Evolutionary conservation across 2,329 filamentous ascomycete species (phyloP).

Genomic region (Nemania sp.): DNA sequence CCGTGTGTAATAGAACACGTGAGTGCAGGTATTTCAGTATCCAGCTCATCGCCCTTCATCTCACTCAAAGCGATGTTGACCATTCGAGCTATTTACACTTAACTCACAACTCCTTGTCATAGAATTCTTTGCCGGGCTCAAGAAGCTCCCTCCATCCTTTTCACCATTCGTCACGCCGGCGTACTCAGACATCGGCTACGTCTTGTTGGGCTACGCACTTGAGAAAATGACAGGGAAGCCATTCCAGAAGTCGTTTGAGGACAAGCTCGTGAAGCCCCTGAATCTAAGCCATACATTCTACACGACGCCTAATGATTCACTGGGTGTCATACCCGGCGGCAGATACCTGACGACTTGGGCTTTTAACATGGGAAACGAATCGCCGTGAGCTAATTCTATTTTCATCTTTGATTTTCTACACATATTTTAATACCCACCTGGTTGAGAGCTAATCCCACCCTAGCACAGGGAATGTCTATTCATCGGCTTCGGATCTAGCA

Average conservation of each 20-base stretch:
- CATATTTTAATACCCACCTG: neutral
- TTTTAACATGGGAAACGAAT: conserved; percentile 50
- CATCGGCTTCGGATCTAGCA: conserved; percentile 49
- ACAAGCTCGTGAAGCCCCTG: conserved; percentile 51
- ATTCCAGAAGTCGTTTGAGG: conserved; percentile 50
- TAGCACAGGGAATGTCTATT: conserved; percentile 53
- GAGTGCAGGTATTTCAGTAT: conserved; percentile 8
- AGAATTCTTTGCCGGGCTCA: conserved; percentile 51
- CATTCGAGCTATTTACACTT: too few species aligned
- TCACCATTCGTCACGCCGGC: conserved; percentile 52
- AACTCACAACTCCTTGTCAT: neutral
- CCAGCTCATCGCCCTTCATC: neutral
- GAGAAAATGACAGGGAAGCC: conserved; percentile 52
- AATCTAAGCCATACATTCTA: conserved; percentile 51
- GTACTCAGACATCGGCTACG: conserved; percentile 56
- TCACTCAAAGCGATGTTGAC: too few species aligned
- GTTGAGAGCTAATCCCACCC: neutral
- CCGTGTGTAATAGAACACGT: conserved; percentile 50
- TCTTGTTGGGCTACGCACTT: conserved; percentile 53
- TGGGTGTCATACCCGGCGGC: conserved; percentile 54
- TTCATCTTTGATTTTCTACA: neutral
- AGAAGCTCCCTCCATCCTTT: conserved; percentile 50
- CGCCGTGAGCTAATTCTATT: conserved; percentile 42
- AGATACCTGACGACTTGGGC: conserved; percentile 50
- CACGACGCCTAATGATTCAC: conserved; percentile 47